Evolutionary conservation across 805 yeast genomes (phyloP), one percentile per base, ranked within the genome.

Genomic region (Saccharomyces cerevisiae): DNA sequence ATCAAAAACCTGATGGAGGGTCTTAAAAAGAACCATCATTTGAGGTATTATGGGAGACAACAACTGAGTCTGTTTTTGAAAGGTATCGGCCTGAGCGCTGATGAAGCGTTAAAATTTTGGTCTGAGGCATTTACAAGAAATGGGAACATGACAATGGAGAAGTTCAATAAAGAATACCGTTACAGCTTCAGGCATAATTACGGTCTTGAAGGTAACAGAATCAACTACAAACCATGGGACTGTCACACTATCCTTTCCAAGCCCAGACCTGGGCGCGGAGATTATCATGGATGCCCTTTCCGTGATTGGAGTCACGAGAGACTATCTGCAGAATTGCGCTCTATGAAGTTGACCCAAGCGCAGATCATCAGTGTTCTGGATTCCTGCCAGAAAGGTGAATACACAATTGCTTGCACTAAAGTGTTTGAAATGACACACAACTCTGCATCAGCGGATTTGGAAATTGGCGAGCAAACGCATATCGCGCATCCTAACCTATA

Each of bases 251-350:
- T 94, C 46, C 70, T 89, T 55, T 76, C 82, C 28, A 84, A 84
- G 60, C 89, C 89, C 6, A 79, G 83, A 58, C 90, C 96, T 0
- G 74, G 75, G 10, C 76, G 78, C 49, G 78, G 77, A 46, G 96
- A 91, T 60, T 79, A 73, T 55, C 97, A 92, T 66, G 99, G 99
- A 2, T 92, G 98, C 70, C 97, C 98, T 4, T 94, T 87, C 70
- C 75, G 96, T 53, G 92, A 87, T 62, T 73, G 87, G 63, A 76
- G 79, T 11, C 66, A 79, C n/a, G 95, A 88, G 48, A 77, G 79
- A 52, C 74, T 94, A 50, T 75, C 79, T 6, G 59, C 63, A 2
- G 80, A 81, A 56, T 74, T 94, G 59, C 74, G 69, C 9, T 88
- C 86, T 55, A 78, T 78, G 65, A 73, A 71, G 26, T 78, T 81